Conservation (phyloP, 2,329 filamentous ascomycete species). For the Ceratocystis lukuohia region DNA sequence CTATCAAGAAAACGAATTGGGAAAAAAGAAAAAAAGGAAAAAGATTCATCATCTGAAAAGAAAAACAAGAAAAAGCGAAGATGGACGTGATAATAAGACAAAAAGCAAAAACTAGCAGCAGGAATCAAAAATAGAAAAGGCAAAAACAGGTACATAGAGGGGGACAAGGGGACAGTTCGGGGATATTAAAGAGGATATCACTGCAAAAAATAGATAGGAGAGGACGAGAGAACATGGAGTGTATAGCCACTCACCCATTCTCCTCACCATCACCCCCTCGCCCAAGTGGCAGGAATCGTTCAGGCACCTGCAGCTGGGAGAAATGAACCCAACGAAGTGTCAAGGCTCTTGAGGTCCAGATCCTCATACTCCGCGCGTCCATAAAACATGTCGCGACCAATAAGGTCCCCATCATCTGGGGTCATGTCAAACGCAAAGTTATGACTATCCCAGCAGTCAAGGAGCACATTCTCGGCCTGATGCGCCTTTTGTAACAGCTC, state of each 20-base stretch:
- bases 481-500: conserved; percentile 10
- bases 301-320: neutral
- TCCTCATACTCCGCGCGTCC: conserved; percentile 7
- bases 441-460: neutral
- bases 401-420: conserved; percentile 3
- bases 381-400: conserved; percentile 9
- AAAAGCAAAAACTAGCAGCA: neutral
- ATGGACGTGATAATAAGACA: neutral
- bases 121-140: conserved; percentile 1
- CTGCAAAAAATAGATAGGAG: neutral
- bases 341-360: conserved; percentile 3
- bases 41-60: conserved; percentile 8
- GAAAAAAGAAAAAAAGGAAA: neutral
- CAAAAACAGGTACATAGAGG: neutral
- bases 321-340: neutral
- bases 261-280: neutral
- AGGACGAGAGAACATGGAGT: neutral
- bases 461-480: neutral
- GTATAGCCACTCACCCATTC: no score
- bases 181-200: neutral
- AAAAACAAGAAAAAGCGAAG: neutral
- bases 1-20: neutral
- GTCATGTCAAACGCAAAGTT: neutral
- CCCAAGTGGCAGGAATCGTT: neutral
- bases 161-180: neutral